Evolutionary conservation across 352 stramenopile genomes (phyloP), one percentile per base, ranked within the genome.

Genomic region (Nothophytophthora sp.): DNA sequence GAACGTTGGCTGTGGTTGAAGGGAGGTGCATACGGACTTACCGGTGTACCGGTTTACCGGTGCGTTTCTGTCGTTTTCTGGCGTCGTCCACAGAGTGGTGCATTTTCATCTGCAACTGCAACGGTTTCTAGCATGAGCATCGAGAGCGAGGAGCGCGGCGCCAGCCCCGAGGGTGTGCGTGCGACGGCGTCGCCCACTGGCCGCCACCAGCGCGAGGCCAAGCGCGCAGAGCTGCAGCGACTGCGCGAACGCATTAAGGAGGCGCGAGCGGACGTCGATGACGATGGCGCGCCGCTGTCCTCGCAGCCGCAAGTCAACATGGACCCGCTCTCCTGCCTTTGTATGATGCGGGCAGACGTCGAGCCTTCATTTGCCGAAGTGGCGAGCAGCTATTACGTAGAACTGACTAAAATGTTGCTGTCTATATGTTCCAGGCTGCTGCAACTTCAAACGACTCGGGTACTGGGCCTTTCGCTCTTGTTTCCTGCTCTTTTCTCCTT

Each of bases 261-360:
- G 20, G 25, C 53, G 5, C 52, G 45, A 6, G 23, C 50, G 1
- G 57, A 39, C 12, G 67, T 61, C 36, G 49, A 66, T 11, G 46
- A 68, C 24, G 53, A 70, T 39, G 57, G 61, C 33, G 51, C 44
- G 52, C 29, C 64, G 41, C 29, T 75, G 39, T 9, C 44, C 25
- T 19, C 38, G 16, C 46, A 63, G 44, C 47, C 53, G 11, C n/a
- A 61, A 37, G 40, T 43, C 9, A 75, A 53, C 24, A 81, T 63
- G n/a, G 78, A 89, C 44, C 75, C 75, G 15, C 68, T 76, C 38
- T 59, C 75, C 4, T 86, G 65, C 50, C 54, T 86, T 15, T 89
- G 78, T 71, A 22, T 27, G 62, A 43, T 12, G n/a, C 16, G 13
- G 8, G 33, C 22, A 9, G 3, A 24, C n/a, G 9, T 15, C 13